Base-by-base conservation (phyloP, 495 filamentous ascomycete genomes). In the Talaromyces wortmannii region DNA sequence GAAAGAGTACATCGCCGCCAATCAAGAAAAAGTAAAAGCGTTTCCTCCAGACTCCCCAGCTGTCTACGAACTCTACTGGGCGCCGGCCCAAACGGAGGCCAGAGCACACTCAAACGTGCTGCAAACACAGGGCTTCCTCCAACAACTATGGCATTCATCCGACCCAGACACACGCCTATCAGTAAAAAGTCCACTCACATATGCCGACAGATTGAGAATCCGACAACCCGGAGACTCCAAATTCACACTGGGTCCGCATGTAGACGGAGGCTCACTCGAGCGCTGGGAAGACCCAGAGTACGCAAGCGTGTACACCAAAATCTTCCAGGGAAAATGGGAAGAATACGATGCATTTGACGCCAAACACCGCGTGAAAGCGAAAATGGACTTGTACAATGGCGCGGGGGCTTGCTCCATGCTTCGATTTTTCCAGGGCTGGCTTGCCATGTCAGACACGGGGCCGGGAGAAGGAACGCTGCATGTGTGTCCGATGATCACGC, bases 21-120 rank as follows among this genome's bases (percentile, higher is more conserved):
- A 89, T 59, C 51, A 68, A 43, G 69, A 68, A 30, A 63, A 59
- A 30, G 70, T 74, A 7, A 76, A 72, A 43, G 72, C 82, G 8
- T 81, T 85, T 59, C 83, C 83, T 0, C 53, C 75, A 1, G 75
- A 82, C 16, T 78, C 78, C 11, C 91, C 90, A 0, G 84, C 90
- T 50, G 90, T 96, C 4, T 92, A 85, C 61, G 91, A 96, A 63
- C 74, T 96, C 3, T 96, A 96, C 72, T 96, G 91, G 91, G 87
- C 88, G 1, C 79, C 82, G 6, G 72, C 85, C 4, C 91, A 96
- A 61, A 72, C 88, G 30, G 78, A 81, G 43, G 90, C 91, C 10
- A 80, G 91, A 13, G 74, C 79, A 0, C 86, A 96, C 66, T 78
- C 86, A 8, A 84, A 86, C 49, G 56, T 95, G 58, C 72, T 95